Base-by-base conservation (phyloP, 768 basidiomycete genomes). In the Daedalea quercina region DNA sequence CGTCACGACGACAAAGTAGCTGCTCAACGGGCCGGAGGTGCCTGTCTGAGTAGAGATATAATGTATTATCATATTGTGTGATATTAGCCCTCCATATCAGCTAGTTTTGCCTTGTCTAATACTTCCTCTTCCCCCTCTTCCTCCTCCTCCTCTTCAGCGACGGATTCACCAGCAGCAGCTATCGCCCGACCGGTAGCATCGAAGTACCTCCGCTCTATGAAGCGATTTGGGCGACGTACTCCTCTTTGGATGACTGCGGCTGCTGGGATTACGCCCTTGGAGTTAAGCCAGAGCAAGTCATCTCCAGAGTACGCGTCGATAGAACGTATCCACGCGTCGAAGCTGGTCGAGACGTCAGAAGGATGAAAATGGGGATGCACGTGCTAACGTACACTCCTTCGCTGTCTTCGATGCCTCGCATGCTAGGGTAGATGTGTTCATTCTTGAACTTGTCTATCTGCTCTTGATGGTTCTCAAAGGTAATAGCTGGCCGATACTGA, bases 371-470 rank as follows among this genome's bases (percentile, higher is more conserved):
- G 26, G 25, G 22, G 9, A 4, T 11, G 17, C 41, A 40, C 1
- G 15, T 37, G 43, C 34, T 22, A 34, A 78, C 93, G 55, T 60
- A 93, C 90, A 90, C 70, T 52, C 84, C 87, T 59, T 79, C 75
- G 17, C 75, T 77, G 56, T 90, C 84, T 68, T 99, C 96, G 24
- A 92, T 84, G 54, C 76, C 71, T 44, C 93, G 80, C 86, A 98
- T 89, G 57, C 82, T 81, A 57, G 86, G 76, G 62, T 97, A 97
- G 28, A 99, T 95, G 57, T 80, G 79, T 60, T 77, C 76, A 62
- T 88, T 75, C 70, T 96, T 97, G 75, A 99, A 98, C 19, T 67
- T 73, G 37, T 87, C 77, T 49, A 98, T 92, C 54, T 72, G 65
- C 17, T 81, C 79, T n/a, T 72, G 70, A 64, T 91, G 77, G 35